These are phyloP conservation scores for Calvatia gigantea DNA, from an alignment of 768 basidiomycete species.

Conservation along the genomic window DNA sequence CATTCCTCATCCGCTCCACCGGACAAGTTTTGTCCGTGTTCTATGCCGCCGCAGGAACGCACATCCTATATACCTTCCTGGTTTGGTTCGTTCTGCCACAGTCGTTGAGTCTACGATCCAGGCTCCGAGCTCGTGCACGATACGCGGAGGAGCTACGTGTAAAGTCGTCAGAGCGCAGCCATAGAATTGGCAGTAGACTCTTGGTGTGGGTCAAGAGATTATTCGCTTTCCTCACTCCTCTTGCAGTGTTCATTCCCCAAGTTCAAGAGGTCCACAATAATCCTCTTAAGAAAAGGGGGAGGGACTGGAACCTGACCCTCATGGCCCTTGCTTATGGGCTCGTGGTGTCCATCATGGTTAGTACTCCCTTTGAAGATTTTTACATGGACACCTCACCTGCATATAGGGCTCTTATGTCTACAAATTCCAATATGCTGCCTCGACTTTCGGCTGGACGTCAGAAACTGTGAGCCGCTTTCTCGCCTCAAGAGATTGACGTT, in stretches of 20 bases:
- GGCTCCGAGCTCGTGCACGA: conserved; percentile 34
- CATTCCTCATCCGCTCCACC: conserved; percentile 57
- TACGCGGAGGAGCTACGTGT: conserved; percentile 31
- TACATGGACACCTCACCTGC: not conserved
- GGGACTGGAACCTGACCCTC: conserved; percentile 66
- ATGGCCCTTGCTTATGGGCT: conserved; percentile 52
- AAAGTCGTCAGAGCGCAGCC: conserved; percentile 14
- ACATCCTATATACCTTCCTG: conserved; percentile 45
- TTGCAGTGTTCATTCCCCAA: conserved; percentile 59
- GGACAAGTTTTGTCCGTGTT: conserved; percentile 61
- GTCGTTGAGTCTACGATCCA: conserved; percentile 56
- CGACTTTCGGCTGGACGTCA: conserved; percentile 62
- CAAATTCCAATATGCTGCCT: conserved; percentile 64
- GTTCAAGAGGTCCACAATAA: conserved; percentile 23
- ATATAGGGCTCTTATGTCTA: conserved; percentile 52
- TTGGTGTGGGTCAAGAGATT: conserved; percentile 40
- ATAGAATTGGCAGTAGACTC: conserved; percentile 17
- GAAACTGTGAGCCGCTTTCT: conserved; percentile 45
- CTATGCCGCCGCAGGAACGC: conserved; percentile 54
- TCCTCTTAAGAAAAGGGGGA: conserved; percentile 35
- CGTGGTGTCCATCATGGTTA: conserved; percentile 44
- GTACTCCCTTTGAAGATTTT: conserved; percentile 7
- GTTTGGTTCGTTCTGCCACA: conserved; percentile 71
- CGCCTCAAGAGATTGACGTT: not conserved
- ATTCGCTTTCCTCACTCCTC: conserved; percentile 67